These are phyloP conservation scores for Suillus cothurnatus DNA, from an alignment of 768 basidiomycete genomes.

Conservation along the genomic window DNA sequence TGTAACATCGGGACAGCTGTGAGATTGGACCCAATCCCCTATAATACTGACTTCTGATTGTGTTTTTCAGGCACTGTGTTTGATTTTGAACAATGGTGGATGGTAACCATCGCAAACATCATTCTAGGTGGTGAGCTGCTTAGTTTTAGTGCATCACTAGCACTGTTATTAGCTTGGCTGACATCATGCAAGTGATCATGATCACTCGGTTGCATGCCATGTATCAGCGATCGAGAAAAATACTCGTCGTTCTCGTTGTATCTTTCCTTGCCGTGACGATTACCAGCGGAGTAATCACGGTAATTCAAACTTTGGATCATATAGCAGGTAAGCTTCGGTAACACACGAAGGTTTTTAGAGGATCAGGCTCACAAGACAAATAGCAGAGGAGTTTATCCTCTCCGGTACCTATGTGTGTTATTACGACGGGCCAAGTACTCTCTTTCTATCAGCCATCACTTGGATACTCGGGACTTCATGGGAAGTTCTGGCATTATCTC, in stretches of 20 bases:
- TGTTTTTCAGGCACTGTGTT: not conserved
- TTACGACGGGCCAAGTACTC: fast-evolving
- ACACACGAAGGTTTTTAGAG: not conserved
- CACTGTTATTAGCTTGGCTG: not conserved
- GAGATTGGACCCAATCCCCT: not conserved
- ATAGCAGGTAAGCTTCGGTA: not conserved
- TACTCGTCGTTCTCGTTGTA: not conserved
- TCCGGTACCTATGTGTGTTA: not conserved
- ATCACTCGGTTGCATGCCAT: not conserved
- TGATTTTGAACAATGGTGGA: not conserved
- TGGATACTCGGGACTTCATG: not conserved
- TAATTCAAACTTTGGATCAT: not conserved
- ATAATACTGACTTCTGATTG: not conserved
- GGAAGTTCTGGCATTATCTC: not conserved
- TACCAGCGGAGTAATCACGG: not conserved
- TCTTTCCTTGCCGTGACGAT: not conserved
- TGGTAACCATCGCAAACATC: not conserved
- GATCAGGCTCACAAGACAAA: not conserved
- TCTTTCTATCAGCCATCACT: not conserved
- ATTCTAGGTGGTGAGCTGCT: not conserved
- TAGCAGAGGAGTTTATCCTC: not conserved
- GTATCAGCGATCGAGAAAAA: not conserved
- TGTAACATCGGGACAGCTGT: not conserved
- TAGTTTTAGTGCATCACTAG: not conserved
- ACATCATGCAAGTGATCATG: not conserved